Evolutionary conservation across 176 grass and related monocot species (phyloP).

Genomic region (Urochloa ruziziensis): DNA sequence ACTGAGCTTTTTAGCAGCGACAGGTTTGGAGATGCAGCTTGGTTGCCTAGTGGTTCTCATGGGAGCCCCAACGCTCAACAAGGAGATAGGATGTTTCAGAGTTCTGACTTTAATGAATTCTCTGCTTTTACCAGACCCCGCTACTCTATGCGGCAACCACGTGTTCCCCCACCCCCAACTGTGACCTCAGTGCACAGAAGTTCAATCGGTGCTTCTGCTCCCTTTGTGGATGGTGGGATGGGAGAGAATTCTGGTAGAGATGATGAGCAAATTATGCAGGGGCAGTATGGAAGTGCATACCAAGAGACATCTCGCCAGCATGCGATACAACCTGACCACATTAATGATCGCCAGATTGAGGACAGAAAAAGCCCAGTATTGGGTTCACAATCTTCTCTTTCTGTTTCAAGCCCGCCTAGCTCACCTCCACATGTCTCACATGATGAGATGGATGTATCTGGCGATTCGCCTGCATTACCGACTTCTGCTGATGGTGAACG

Average conservation of each 20-base stretch:
- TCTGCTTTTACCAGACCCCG: conserved; percentile 64
- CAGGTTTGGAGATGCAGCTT: conserved; percentile 70
- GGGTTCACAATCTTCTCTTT: conserved; percentile 82
- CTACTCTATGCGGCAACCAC: conserved; percentile 68
- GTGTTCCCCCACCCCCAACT: conserved; percentile 65
- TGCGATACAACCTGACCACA: conserved; percentile 31
- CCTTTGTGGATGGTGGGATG: conserved; percentile 40
- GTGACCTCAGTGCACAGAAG: conserved; percentile 58
- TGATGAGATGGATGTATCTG: conserved; percentile 93
- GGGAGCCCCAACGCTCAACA: conserved; percentile 54
- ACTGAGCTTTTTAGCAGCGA: conserved; percentile 53
- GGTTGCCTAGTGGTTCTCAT: conserved; percentile 53
- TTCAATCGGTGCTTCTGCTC: conserved; percentile 39
- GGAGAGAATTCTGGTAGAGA: conserved; percentile 47
- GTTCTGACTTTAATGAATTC: conserved; percentile 49
- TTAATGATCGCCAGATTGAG: conserved; percentile 47
- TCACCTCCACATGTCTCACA: conserved; percentile 80
- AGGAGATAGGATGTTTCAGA: conserved; percentile 61
- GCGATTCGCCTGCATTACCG: conserved; percentile 84
- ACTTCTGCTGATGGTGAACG: conserved; percentile 91
- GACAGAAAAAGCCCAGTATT: conserved; percentile 59
- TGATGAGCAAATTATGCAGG: conserved; percentile 44
- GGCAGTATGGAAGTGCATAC: conserved; percentile 62
- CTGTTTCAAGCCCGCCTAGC: conserved; percentile 85
- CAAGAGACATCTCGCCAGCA: conserved; percentile 52